Percentiles rank a stretch among this genome's conserved stretches.
phyloP scores from a whole-genome alignment of 805 yeast genomes.

The Cyberlindnera maritima region DNA sequence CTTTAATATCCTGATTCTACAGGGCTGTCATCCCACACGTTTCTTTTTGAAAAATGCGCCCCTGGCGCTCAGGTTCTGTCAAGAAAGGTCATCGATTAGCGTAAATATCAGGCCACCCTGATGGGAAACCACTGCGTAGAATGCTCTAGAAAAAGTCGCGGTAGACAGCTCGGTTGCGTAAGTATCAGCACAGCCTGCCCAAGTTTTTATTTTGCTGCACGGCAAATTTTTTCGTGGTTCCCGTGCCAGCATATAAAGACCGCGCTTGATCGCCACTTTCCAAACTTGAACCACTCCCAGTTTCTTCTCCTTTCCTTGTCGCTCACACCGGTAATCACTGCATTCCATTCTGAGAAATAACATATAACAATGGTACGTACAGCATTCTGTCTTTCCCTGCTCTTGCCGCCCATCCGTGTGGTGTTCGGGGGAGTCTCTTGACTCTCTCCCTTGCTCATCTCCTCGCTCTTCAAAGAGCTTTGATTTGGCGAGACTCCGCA shows the following conservation, averaged over 20 bases:
- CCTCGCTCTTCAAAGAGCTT: not conserved
- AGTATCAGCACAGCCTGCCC: not conserved
- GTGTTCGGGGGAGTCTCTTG: not conserved
- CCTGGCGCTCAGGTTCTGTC: too few species aligned
- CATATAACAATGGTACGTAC: slow-evolving; percentile 7
- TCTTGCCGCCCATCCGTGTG: not conserved
- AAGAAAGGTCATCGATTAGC: too few species aligned
- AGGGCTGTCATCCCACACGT: too few species aligned
- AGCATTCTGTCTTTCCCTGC: not conserved
- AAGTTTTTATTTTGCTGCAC: not conserved
- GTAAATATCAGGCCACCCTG: too few species aligned
- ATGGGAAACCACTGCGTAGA: not conserved
- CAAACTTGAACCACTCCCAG: not conserved
- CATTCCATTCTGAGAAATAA: slow-evolving; percentile 34
- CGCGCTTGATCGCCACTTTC: slow-evolving; percentile 10
- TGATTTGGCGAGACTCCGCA: not conserved
- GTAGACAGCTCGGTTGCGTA: slow-evolving; percentile 3
- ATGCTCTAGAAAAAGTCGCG: not conserved
- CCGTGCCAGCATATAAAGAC: slow-evolving; percentile 1
- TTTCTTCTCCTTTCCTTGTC: slow-evolving; percentile 22
- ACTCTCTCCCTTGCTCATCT: not conserved
- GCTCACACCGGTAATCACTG: slow-evolving; percentile 37
- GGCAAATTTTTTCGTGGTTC: slow-evolving; percentile 1
- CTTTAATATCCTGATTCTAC: too few species aligned
- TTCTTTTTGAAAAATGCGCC: too few species aligned